phyloP scores from a whole-genome alignment of 371 early-diverging fungal genomes.

The Lichtheimia corymbifera region DNA sequence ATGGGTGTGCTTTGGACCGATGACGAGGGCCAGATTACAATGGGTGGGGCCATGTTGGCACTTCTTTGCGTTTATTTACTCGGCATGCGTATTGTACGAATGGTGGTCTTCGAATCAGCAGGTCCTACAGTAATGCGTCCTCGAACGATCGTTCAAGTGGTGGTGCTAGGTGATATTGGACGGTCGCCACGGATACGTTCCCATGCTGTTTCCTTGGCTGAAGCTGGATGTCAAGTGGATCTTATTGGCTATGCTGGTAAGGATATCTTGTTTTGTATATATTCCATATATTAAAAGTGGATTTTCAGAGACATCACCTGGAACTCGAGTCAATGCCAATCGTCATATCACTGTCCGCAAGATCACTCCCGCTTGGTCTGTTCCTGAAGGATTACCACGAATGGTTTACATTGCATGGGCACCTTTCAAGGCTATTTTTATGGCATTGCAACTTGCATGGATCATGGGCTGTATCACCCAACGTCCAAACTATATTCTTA shows the following conservation, averaged over 20 bases:
- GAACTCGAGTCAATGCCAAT: conserved; percentile 32
- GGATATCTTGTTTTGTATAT: neutral
- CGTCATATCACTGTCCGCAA: conserved; percentile 47
- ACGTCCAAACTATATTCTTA: conserved; percentile 69
- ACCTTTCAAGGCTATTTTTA: conserved; percentile 65
- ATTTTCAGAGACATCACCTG: conserved; percentile 41
- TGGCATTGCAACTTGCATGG: conserved; percentile 46
- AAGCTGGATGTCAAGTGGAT: conserved; percentile 73
- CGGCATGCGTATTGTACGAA: conserved; percentile 32
- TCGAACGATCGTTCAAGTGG: conserved; percentile 54
- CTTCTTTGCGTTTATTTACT: conserved; percentile 41
- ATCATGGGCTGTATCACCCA: conserved; percentile 44
- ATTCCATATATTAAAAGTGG: neutral
- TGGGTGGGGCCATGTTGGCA: conserved; percentile 38
- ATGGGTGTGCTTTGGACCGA: conserved; percentile 6
- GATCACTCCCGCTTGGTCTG: conserved; percentile 44
- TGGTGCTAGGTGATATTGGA: conserved; percentile 92
- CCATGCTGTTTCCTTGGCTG: conserved; percentile 85
- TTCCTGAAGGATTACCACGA: conserved; percentile 58
- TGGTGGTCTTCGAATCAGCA: conserved; percentile 35
- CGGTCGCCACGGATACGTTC: conserved; percentile 95
- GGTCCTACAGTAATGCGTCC: conserved; percentile 23
- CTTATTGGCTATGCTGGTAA: conserved; percentile 83
- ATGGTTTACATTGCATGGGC: conserved; percentile 58
- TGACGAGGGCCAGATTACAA: conserved; percentile 26